These are phyloP conservation scores for Saitoella complicata DNA, from an alignment of 805 yeast genomes.

Conservation along the genomic window DNA sequence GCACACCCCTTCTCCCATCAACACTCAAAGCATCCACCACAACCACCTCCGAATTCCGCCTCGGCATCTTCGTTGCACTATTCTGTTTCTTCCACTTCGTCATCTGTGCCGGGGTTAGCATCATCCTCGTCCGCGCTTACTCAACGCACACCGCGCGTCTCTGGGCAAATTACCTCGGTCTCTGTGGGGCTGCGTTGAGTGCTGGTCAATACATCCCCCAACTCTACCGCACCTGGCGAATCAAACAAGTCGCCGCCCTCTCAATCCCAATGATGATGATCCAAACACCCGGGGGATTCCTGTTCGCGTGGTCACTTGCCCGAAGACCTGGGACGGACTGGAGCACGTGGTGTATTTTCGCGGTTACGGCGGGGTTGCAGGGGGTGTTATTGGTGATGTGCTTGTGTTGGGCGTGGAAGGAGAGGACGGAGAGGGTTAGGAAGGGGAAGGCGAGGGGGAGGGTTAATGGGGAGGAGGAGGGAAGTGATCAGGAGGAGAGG, in stretches of 20 bases:
- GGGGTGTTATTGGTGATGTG: conserved; percentile 47
- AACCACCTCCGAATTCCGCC: conserved; percentile 1
- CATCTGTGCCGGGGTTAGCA: conserved; percentile 23
- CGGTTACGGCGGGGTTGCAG: conserved; percentile 56
- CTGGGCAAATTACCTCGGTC: conserved; percentile 40
- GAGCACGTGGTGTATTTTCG: conserved; percentile 75
- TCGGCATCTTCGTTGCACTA: conserved; percentile 14
- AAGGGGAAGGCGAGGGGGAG: background rate
- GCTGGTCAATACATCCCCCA: conserved; percentile 68
- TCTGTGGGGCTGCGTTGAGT: conserved; percentile 47
- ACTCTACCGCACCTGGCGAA: conserved; percentile 45
- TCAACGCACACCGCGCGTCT: background rate
- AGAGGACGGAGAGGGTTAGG: conserved; percentile 1
- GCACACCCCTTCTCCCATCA: no score
- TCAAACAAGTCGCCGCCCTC: conserved; percentile 66
- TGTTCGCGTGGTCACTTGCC: conserved; percentile 61
- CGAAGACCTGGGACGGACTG: conserved; percentile 62
- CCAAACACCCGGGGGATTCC: conserved; percentile 79
- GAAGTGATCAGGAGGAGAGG: no score
- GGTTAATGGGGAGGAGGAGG: background rate
- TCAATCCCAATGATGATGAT: conserved; percentile 68
- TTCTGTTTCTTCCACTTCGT: conserved; percentile 24
- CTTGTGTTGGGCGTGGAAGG: conserved; percentile 27
- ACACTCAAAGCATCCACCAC: no score
- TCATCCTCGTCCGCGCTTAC: conserved; percentile 12